Base-by-base conservation (phyloP, 805 yeast species). In the Candida hungchunana region DNA sequence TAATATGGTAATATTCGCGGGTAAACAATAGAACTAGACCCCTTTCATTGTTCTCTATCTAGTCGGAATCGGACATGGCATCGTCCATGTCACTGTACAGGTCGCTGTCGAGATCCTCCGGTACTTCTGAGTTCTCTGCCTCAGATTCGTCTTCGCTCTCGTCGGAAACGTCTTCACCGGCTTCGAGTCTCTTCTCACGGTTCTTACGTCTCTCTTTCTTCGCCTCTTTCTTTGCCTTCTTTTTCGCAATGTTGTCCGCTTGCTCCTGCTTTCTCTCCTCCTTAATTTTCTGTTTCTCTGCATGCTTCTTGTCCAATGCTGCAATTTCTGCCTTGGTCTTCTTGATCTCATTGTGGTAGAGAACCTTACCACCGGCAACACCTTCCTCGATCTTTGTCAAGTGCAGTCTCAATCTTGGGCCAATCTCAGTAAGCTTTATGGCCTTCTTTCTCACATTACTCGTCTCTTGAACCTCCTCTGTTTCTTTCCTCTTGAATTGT, bases 361-460 rank as follows among this genome's bases (percentile, higher is more conserved):
- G 60, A 13, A 93, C 86, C 63, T 86, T 89, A 34, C 97, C 96
- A 0, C 79, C 67, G 40, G 96, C 90, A 16, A 85, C 73, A 13
- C 93, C 95, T 55, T 90, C 97, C 62, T 90, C 97, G 36, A 93
- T 85, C 64, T 93, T 93, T 32, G 82, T 65, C 39, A 93, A 65
- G 34, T 77, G 67, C 60, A 93, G 65, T 48, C 75, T 77, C 60
- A 93, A 62, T 47, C 98, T 73, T 24, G 98, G 98, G 0, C 98
- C 98, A 32, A 90, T 66, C 60, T 93, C 98, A 1, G 90, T 85
- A 33, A 93, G 68, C 58, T 87, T 89, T 49, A 93, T 85, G 1
- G 98, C 97, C 52, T 84, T 77, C 61, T 87, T 88, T 36, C 63
- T 67, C 17, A 49, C 48, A 25, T 51, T 53, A 11, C 45, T 45